These are phyloP conservation scores for Yarrowia sp. DNA, from an alignment of 805 yeast genomes.

Conservation along the genomic window DNA sequence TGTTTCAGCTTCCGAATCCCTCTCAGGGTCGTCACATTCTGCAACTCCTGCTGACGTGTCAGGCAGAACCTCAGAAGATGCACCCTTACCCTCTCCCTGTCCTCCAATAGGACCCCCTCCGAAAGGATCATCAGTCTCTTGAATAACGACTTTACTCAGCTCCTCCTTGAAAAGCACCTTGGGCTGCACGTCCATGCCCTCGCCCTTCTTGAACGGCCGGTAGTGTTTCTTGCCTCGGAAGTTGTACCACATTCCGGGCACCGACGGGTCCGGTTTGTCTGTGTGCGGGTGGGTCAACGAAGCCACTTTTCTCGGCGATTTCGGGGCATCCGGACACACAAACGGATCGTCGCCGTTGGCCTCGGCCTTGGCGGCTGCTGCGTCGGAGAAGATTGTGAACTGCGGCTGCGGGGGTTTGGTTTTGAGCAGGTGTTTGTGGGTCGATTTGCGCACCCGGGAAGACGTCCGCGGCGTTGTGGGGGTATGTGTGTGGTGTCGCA, in stretches of 20 bases:
- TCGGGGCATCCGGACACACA: slow-evolving; percentile 28
- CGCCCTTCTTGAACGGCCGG: slow-evolving; percentile 38
- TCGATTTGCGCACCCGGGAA: slow-evolving; percentile 13
- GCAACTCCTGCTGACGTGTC: too few species aligned
- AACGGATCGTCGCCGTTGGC: slow-evolving; percentile 30
- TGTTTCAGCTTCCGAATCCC: slow-evolving; percentile 36
- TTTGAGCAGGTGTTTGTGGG: slow-evolving; percentile 14
- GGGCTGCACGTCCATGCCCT: slow-evolving; percentile 26
- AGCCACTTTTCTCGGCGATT: neutral
- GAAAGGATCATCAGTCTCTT: slow-evolving; percentile 2
- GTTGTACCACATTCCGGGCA: slow-evolving; percentile 34
- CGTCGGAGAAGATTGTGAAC: slow-evolving; percentile 17
- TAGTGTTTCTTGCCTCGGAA: slow-evolving; percentile 30
- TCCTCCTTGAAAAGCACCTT: slow-evolving; percentile 32
- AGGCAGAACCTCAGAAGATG: too few species aligned
- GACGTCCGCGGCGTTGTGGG: slow-evolving; percentile 29
- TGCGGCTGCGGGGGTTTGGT: slow-evolving; percentile 15
- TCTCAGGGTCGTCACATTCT: neutral
- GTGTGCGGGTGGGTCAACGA: slow-evolving; percentile 11
- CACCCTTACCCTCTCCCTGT: too few species aligned
- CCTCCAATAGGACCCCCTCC: slow-evolving; percentile 22
- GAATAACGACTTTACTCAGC: neutral
- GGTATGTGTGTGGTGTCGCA: neutral
- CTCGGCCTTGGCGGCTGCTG: slow-evolving; percentile 10
- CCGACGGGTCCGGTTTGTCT: slow-evolving; percentile 24